Conservation (phyloP, 352 stramenopile species). For the Phytophthora ramorum region DNA sequence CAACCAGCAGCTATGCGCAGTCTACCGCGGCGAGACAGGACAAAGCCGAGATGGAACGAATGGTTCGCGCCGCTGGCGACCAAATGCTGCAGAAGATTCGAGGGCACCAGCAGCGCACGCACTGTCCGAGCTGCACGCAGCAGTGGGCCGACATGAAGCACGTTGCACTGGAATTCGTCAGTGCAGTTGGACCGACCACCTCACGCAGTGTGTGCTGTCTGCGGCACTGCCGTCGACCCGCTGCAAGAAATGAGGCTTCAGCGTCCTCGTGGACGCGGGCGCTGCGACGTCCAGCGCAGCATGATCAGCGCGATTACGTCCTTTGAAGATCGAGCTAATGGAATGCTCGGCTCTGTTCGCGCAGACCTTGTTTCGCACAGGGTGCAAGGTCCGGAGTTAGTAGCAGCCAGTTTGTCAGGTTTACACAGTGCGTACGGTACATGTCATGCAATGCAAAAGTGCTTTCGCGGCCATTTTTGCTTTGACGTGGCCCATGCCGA, state of each 20-base stretch:
- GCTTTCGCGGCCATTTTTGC: too few relatives aligned
- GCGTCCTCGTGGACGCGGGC: neutral
- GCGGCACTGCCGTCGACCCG: slow-evolving; percentile 3
- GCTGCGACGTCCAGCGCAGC: neutral
- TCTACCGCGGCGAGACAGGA: slow-evolving; percentile 12
- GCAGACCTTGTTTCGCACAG: slow-evolving; percentile 14
- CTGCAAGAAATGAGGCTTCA: neutral
- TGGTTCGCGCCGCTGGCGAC: slow-evolving; percentile 9
- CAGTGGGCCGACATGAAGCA: slow-evolving; percentile 26
- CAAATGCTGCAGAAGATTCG: slow-evolving; percentile 28
- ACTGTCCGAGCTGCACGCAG: slow-evolving; percentile 18
- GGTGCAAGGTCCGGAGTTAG: neutral
- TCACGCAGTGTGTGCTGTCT: slow-evolving; percentile 5
- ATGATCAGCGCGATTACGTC: slow-evolving; percentile 6
- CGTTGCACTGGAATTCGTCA: slow-evolving; percentile 11
- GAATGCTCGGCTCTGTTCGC: slow-evolving; percentile 1
- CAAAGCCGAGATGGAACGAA: slow-evolving; percentile 10
- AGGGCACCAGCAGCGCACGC: slow-evolving; percentile 2
- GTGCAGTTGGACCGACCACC: neutral
- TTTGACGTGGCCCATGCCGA: neutral
- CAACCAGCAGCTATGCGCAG: slow-evolving; percentile 23
- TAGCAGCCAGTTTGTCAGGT: neutral
- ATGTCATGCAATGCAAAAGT: neutral
- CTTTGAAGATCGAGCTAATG: slow-evolving; percentile 23
- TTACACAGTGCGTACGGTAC: neutral